Base-by-base conservation (phyloP, 2,329 filamentous ascomycete genomes). In the Alternaria atra region DNA sequence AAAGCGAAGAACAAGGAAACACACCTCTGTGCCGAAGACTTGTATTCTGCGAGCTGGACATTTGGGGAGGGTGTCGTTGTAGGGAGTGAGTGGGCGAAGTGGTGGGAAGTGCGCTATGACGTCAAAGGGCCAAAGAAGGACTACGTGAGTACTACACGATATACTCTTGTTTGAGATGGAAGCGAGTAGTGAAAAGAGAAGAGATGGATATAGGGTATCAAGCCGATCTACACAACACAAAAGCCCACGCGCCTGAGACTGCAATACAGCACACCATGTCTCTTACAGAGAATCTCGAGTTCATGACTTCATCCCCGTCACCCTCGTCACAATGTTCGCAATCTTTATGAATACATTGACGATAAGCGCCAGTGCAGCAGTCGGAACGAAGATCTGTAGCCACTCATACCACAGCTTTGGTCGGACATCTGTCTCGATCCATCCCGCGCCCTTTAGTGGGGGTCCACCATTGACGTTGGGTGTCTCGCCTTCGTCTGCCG, bases 11-110 rank as follows among this genome's bases (percentile, higher is more conserved):
- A 90, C 0, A 86, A 83, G 65, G 88, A 88, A 2, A 86, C 85
- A 13, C 91, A 94, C 77, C 77, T 93, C 2, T 94, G 91, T 75
- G 84, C 88, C 4, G 83, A 89, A 52, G 91, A 94, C 71, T 85
- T 88, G 71, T 94, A 94, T 73, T 82, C 90, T 57, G 89, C 91
- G 44, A 80, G 83, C 54, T 93, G 93, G 78, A 82, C 85, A 60
- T 94, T 94, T 77, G 76, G 75, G 2, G 86, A 89, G 67, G 66
- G 58, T 6, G 67, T 75, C 52, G 27, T 7, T 30, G 17, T 34
- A 1, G 47, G 59, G n/a, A 35, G 29, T 6, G 51, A 59, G n/a
- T 51, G 54, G 17, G 27, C 67, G 3, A 42, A 58, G 39, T 74
- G 72, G 70, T 80, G 79, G 73, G 73, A 73, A 53, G 73, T 80